These are phyloP conservation scores for Paspalum notatum DNA, from an alignment of 176 grass and related monocot species.

Conservation along the genomic window DNA sequence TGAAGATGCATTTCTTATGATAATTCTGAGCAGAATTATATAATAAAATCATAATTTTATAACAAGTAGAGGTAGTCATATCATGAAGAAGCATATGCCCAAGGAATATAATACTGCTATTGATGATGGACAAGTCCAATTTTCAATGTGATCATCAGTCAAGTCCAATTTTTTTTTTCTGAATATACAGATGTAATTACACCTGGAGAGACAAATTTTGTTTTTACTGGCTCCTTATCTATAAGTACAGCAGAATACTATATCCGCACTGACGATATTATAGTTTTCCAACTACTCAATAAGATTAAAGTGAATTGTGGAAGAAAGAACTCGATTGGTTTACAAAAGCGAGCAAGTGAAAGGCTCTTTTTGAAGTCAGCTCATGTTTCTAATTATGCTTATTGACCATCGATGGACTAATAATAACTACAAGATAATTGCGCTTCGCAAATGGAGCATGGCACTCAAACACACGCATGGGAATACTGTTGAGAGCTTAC, in stretches of 20 bases:
- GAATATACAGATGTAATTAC: background rate
- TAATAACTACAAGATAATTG: background rate
- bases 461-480: background rate
- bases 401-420: background rate
- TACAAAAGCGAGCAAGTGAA: background rate
- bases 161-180: constrained; percentile 4
- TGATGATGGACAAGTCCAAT: background rate
- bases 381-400: constrained; percentile 1
- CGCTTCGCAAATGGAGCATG: background rate
- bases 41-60: background rate
- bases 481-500: constrained; percentile 60
- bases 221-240: constrained; percentile 7
- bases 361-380: constrained; percentile 14
- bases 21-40: background rate
- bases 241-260: background rate
- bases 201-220: background rate
- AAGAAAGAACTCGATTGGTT: background rate
- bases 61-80: background rate
- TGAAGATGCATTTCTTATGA: background rate
- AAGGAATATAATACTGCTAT: background rate
- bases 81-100: background rate
- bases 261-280: background rate
- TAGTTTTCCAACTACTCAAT: background rate
- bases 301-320: background rate
- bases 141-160: background rate